Percentiles rank a stretch among this genome's conserved stretches.
Conservation (phyloP, 345 rosid genomes). For the Dimocarpus longan region DNA sequence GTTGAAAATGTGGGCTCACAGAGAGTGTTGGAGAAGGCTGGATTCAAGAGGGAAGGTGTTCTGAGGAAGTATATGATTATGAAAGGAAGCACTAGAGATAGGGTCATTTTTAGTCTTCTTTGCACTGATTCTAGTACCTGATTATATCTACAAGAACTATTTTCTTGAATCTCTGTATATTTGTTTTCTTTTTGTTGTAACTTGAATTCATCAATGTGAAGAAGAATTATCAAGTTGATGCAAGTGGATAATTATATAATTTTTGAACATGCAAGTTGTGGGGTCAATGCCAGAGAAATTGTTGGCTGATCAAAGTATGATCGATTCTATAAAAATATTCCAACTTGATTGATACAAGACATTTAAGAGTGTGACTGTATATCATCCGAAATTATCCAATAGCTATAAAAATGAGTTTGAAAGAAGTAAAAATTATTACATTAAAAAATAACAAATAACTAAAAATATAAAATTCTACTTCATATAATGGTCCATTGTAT, state of each 20-base stretch:
- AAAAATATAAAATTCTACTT: no score
- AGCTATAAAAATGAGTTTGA: no score
- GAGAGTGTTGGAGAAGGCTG: constrained; percentile 68
- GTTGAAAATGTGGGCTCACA: constrained; percentile 61
- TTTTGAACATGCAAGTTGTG: not conserved
- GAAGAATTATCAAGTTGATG: not conserved
- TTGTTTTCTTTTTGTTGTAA: not conserved
- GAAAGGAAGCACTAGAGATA: constrained; percentile 59
- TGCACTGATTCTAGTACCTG: constrained; percentile 11
- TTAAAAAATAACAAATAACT: no score
- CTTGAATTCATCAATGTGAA: not conserved
- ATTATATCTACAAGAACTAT: not conserved
- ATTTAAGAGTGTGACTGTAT: no score
- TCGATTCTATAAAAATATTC: no score
- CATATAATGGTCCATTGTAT: no score
- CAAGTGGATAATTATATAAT: not conserved
- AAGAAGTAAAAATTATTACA: no score
- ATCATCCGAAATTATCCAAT: no score
- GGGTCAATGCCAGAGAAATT: not conserved
- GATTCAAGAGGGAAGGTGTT: constrained; percentile 65
- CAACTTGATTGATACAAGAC: no score
- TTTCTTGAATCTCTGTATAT: not conserved
- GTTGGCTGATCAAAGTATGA: no score
- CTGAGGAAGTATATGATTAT: constrained; percentile 43
- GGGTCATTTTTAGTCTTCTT: constrained; percentile 62